A percentile compares a stretch with the other conserved stretches of the same genome.
phyloP scores from a whole-genome alignment of 805 yeast species.

The Nakazawaea ernobii region DNA sequence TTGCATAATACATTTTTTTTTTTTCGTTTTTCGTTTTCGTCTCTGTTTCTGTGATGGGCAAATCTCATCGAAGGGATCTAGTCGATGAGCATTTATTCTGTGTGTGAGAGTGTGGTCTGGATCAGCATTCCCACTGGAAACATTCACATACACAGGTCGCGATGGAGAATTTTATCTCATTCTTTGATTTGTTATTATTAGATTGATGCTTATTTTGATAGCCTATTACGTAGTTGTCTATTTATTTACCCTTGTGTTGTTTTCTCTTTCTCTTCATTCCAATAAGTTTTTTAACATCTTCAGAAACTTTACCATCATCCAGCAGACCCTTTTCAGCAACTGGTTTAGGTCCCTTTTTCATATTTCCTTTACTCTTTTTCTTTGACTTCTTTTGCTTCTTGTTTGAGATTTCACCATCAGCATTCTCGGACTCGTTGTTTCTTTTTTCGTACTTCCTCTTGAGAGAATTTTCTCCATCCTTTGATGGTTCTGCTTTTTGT shows the following conservation, averaged over 20 bases:
- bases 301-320: constrained; percentile 30
- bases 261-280: constrained; percentile 66
- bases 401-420: constrained; percentile 1
- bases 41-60: too few relatives aligned
- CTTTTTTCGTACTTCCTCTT: constrained; percentile 1
- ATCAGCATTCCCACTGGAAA: too few relatives aligned
- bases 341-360: constrained; percentile 32
- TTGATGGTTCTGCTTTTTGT: constrained; percentile 18
- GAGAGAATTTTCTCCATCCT: not conserved
- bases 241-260: constrained; percentile 32
- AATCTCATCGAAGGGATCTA: too few relatives aligned
- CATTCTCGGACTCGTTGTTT: constrained; percentile 9
- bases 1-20: too few relatives aligned
- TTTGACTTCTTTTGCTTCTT: constrained; percentile 15
- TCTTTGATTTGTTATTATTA: too few relatives aligned
- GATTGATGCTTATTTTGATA: not conserved
- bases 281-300: constrained; percentile 56
- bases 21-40: too few relatives aligned
- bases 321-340: constrained; percentile 6
- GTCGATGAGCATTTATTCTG: too few relatives aligned
- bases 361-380: constrained; percentile 33
- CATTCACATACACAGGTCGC: not conserved
- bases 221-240: not conserved
- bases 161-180: not conserved
- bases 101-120: too few relatives aligned